Percentiles rank a stretch among this genome's conserved stretches.
phyloP scores from a whole-genome alignment of 2,329 filamentous ascomycete species.

The Trichoderma aggressivum region DNA sequence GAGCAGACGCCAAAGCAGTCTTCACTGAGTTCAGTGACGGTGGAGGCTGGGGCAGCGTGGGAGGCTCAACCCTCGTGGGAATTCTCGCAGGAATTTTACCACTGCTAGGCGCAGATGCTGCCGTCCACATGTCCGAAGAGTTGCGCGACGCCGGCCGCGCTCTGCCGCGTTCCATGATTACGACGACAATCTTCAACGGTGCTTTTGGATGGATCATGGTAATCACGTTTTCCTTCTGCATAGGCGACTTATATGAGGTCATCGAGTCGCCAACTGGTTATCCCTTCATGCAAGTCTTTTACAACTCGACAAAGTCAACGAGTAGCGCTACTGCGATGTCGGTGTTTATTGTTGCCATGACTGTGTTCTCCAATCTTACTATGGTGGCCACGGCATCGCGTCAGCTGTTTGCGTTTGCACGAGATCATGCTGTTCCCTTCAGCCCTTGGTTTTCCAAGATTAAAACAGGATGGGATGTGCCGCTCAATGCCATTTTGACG shows the following conservation, averaged over 20 bases:
- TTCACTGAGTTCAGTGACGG: conserved; percentile 13
- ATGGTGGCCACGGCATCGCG: conserved; percentile 57
- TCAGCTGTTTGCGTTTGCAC: conserved; percentile 52
- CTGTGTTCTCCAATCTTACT: conserved; percentile 48
- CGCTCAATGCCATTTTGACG: conserved; percentile 21
- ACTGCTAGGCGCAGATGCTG: conserved; percentile 2
- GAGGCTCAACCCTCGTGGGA: conserved; percentile 13
- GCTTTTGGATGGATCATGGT: conserved; percentile 53
- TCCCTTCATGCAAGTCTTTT: conserved; percentile 59
- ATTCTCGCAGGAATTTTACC: conserved; percentile 14
- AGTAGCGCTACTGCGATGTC: conserved; percentile 49
- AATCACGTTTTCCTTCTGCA: conserved; percentile 53
- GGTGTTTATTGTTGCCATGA: conserved; percentile 45
- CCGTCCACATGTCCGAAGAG: conserved; percentile 8
- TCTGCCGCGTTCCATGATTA: conserved; percentile 11
- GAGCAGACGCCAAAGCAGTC: background rate
- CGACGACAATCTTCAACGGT: conserved; percentile 48
- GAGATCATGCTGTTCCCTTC: conserved; percentile 33
- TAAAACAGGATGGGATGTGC: background rate
- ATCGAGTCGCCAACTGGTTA: conserved; percentile 46
- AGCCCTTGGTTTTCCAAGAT: conserved; percentile 30
- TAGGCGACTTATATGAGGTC: conserved; percentile 45
- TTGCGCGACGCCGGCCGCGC: conserved; percentile 32
- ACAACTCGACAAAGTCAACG: conserved; percentile 39
- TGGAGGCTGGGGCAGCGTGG: conserved; percentile 4